phyloP scores from a whole-genome alignment of 176 grass and related monocot species.

The Chrysopogon serrulatus region DNA sequence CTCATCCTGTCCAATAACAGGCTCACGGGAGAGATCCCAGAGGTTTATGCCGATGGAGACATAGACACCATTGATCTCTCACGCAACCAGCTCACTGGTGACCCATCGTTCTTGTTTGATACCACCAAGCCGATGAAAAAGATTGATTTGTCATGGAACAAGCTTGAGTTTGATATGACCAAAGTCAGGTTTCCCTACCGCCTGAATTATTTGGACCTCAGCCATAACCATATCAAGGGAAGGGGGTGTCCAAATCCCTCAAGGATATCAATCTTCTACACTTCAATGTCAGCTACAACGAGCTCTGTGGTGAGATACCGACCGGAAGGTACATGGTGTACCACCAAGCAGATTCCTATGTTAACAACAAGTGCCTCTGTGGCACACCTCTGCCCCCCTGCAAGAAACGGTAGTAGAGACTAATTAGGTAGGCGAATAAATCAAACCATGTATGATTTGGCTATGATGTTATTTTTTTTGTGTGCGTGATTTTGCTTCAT shows the following conservation, averaged over 20 bases:
- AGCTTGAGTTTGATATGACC: conserved; percentile 47
- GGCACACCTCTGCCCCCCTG: conserved; percentile 39
- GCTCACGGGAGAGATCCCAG: conserved; percentile 35
- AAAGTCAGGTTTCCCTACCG: conserved; percentile 32
- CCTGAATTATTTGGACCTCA: conserved; percentile 48
- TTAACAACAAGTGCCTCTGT: conserved; percentile 63
- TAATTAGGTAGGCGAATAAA: neutral
- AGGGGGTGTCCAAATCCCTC: conserved; percentile 38
- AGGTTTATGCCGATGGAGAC: conserved; percentile 14
- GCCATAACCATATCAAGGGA: conserved; percentile 52
- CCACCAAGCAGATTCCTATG: conserved; percentile 22
- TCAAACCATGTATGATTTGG: neutral
- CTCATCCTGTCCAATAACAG: conserved; percentile 50
- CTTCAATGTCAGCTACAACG: conserved; percentile 56
- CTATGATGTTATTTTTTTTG: neutral
- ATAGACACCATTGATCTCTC: conserved; percentile 40
- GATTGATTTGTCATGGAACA: conserved; percentile 56
- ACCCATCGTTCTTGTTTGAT: conserved; percentile 46
- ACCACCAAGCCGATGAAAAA: conserved; percentile 23
- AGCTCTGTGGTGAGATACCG: conserved; percentile 50
- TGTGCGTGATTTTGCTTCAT: neutral
- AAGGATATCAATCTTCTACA: conserved; percentile 25
- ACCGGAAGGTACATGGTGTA: conserved; percentile 9
- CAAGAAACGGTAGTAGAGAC: neutral
- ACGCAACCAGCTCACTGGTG: conserved; percentile 39